These are phyloP conservation scores for Guyanaporus albipodus DNA, from an alignment of 768 basidiomycete genomes.

Conservation along the genomic window DNA sequence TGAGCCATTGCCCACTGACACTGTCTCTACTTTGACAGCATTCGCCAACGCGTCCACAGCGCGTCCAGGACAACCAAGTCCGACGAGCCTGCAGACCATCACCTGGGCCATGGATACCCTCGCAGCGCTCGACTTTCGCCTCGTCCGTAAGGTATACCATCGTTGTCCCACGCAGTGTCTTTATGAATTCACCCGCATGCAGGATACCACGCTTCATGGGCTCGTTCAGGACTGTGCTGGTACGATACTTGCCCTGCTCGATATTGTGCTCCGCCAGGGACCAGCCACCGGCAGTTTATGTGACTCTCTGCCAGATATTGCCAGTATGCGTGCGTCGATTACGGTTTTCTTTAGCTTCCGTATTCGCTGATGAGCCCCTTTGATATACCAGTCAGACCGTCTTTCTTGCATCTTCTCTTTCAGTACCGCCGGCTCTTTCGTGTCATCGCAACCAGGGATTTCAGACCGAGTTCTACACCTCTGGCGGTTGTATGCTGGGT, in stretches of 20 bases:
- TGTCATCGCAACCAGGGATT: slow-evolving; percentile 35
- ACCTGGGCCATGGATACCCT: slow-evolving; percentile 23
- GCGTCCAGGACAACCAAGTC: background rate
- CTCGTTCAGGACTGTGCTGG: slow-evolving; percentile 34
- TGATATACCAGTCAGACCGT: slow-evolving; percentile 26
- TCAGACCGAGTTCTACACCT: slow-evolving; percentile 19
- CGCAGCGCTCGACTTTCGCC: slow-evolving; percentile 27
- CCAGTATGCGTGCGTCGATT: slow-evolving; percentile 22
- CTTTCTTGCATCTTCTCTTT: slow-evolving; percentile 42
- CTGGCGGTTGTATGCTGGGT: slow-evolving; percentile 57
- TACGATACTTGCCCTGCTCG: slow-evolving; percentile 31
- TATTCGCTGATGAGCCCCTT: slow-evolving; percentile 8
- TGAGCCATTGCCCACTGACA: slow-evolving; percentile 28
- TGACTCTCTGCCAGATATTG: slow-evolving; percentile 9
- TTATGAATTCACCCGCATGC: background rate
- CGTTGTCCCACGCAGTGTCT: background rate
- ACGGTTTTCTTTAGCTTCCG: background rate
- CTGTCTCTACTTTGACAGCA: slow-evolving; percentile 14
- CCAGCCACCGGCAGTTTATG: slow-evolving; percentile 1
- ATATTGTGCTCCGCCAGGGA: slow-evolving; percentile 18
- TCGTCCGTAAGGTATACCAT: slow-evolving; percentile 26
- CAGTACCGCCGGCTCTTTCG: slow-evolving; percentile 49
- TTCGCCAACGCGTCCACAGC: slow-evolving; percentile 20
- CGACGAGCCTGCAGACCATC: slow-evolving; percentile 11
- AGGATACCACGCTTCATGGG: slow-evolving; percentile 35